These are phyloP conservation scores for Nemania sp. DNA, from an alignment of 2,329 filamentous ascomycete species.

Conservation along the genomic window DNA sequence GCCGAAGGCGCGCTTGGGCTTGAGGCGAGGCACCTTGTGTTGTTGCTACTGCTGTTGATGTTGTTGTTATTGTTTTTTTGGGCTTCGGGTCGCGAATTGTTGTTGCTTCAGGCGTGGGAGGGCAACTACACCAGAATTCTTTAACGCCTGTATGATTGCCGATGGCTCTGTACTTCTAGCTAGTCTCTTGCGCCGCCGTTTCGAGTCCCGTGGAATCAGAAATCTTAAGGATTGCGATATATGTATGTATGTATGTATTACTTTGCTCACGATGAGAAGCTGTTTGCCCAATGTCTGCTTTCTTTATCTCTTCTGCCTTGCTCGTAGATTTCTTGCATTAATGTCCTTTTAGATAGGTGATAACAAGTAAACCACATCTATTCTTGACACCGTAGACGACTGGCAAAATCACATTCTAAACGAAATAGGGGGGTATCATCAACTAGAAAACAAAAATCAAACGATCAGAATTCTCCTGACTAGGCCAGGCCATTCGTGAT, in stretches of 20 bases:
- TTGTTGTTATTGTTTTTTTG: too few species aligned
- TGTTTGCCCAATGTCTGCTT: neutral
- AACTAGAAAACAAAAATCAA: neutral
- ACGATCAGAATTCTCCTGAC: neutral
- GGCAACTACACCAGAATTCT: neutral
- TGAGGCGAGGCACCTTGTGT: neutral
- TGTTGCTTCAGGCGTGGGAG: neutral
- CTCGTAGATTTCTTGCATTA: neutral
- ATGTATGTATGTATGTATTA: neutral
- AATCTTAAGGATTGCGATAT: conserved; percentile 6
- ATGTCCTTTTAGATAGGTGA: neutral
- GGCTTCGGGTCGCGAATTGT: neutral
- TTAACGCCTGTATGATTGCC: neutral
- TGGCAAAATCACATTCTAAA: neutral
- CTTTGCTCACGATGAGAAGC: neutral
- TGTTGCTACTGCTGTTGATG: too few species aligned
- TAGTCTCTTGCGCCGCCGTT: neutral
- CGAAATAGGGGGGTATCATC: conserved; percentile 17
- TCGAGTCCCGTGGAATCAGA: neutral
- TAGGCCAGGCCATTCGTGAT: neutral
- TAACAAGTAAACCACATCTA: neutral
- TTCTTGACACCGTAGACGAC: neutral
- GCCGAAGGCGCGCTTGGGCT: neutral
- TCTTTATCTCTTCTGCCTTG: neutral
- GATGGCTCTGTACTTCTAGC: conserved; percentile 18